Evolutionary conservation across 108 stramenopile genomes (phyloP), one percentile per base, ranked within the genome.

Genomic region (Mediolabrus comicus): DNA sequence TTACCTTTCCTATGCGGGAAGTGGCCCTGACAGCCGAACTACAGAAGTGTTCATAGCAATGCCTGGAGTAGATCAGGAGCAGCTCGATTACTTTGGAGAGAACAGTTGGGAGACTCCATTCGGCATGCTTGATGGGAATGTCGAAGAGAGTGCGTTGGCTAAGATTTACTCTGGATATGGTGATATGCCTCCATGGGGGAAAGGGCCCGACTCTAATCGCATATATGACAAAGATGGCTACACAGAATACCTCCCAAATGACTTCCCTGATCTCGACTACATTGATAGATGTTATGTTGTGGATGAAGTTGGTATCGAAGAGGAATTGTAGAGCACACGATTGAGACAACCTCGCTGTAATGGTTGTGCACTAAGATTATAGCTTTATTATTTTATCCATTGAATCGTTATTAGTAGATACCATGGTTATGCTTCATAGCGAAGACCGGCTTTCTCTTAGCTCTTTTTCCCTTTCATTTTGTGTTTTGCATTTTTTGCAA

Each of bases 31-130:
- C 67, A 83, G 83, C 30, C 84, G 92, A 2, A 88, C 87, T 3
- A 82, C 88, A 9, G 91, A 95, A 56, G 54, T 95, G 2, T 95
- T 95, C 65, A 85, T 95, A 59, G 87, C 80, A 25, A 84, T 82
- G 80, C 87, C 87, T 4, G 83, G 73, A 17, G 63, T 83, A 28
- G 79, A 86, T 39, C 77, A 91, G 56, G 81, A 83, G 9, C 74
- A 77, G 34, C 62, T 86, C 31, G 31, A 59, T 33, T 60, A 62
- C 9, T 74, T 91, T 66, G 89, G 92, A n/a, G 53, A 86, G 57
- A 86, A 84, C 59, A 58, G 60, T 26, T 90, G 88, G 92, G 94
- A 95, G 73, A 95, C 94, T 11, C 94, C 94, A 1, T 85, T 95
- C 71, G 94, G 84, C 9, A 56, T 83, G 58, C 79, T 89, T 11